Conservation (phyloP, 768 basidiomycete genomes). For the Tricholoma sp. region DNA sequence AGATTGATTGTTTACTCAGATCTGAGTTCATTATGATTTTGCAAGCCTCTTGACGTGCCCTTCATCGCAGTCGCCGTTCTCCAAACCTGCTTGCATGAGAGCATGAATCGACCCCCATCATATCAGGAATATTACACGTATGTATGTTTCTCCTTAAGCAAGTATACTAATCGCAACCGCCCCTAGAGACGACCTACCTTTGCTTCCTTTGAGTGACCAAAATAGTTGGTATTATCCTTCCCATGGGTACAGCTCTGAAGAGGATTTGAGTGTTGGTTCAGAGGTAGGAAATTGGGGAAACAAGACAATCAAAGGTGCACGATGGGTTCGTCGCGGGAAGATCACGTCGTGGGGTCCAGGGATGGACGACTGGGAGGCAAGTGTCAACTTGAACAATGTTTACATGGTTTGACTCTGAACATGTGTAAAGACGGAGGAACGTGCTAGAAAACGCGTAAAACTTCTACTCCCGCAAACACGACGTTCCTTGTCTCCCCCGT, state of each 20-base stretch:
- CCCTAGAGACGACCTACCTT: constrained; percentile 11
- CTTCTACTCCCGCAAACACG: constrained; percentile 55
- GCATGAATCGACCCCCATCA: not conserved
- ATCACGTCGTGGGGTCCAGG: constrained; percentile 80
- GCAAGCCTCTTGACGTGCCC: no score
- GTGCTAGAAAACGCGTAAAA: constrained; percentile 76
- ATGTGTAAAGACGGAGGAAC: constrained; percentile 63
- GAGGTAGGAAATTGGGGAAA: constrained; percentile 80
- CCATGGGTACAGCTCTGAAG: constrained; percentile 66
- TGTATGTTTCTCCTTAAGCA: constrained; percentile 14
- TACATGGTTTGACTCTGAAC: constrained; percentile 7
- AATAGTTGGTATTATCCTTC: constrained; percentile 84
- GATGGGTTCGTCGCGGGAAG: constrained; percentile 82
- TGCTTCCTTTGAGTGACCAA: constrained; percentile 58
- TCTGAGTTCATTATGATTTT: no score
- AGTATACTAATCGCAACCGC: not conserved
- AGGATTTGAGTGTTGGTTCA: constrained; percentile 39
- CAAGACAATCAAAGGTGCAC: constrained; percentile 67
- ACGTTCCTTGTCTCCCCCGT: constrained; percentile 68
- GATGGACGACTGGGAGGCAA: constrained; percentile 84
- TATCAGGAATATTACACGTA: not conserved
- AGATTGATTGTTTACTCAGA: no score
- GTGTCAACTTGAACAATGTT: constrained; percentile 10
- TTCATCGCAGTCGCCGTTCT: not conserved
- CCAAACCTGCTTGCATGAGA: not conserved